Evolutionary conservation across 179 eudicot genomes (phyloP), one percentile per base, ranked within the genome.

Genomic region (Drosera spatulata): DNA sequence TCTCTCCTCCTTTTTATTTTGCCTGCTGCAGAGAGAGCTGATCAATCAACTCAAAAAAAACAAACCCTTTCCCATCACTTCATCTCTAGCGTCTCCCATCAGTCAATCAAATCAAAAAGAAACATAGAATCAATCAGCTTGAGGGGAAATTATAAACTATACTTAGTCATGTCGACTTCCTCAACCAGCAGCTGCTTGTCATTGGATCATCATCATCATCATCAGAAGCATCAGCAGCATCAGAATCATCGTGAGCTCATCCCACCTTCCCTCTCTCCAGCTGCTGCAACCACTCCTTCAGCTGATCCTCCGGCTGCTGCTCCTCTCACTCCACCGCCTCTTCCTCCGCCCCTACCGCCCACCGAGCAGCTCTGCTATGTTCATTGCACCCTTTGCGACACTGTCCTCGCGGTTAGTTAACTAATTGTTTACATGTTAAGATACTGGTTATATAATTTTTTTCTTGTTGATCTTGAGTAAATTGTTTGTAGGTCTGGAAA

Each of bases 301-400:
- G 33, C 33, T 22, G 33, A 22, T 22, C 33, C 33, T 22, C 33
- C 33, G 33, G 33, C 33, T 22, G 33, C 33, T 22, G 33, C 33
- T 22, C 33, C 33, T 22, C 33, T 22, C 33, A 22, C 38, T 60
- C 75, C 56, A 53, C 14, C 56, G 71, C 10, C 79, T 70, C 7
- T 75, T 70, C 45, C 65, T 75, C 58, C 33, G 58, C 58, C 64
- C 54, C 67, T 70, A 13, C 64, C 65, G 40, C 50, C 80, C 66
- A 60, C 73, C 59, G 99, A 93, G 60, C 95, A 93, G 70, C 97
- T 93, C 66, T 86, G 99, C 63, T 93, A 93, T 60, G 99, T 93
- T 69, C 94, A 78, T 65, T 90, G 99, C 82, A 72, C 58, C 71
- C 75, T 72, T 50, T 93, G 97, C 48, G 85, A 86, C 75, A 93